Evolutionary conservation across 768 basidiomycete genomes (phyloP).

Genomic region (Fistulinella prunicolor): DNA sequence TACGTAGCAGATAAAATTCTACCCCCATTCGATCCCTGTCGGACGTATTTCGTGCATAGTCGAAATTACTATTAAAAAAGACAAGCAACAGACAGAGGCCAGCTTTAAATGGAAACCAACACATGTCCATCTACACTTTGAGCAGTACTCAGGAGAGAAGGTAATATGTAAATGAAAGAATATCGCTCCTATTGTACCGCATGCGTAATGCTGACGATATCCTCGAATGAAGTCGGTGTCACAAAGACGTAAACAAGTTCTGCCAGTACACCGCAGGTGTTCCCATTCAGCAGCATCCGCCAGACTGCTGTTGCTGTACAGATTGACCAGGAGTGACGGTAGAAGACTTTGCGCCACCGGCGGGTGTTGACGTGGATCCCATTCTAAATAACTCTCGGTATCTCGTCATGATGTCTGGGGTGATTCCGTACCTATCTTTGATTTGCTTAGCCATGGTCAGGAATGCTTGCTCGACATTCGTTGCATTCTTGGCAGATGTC

Average conservation of each 20-base stretch:
- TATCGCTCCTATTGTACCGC: conserved; percentile 32
- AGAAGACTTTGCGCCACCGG: conserved; percentile 75
- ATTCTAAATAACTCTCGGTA: conserved; percentile 47
- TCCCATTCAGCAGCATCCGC: conserved; percentile 72
- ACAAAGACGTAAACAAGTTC: conserved; percentile 15
- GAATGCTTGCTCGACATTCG: conserved; percentile 99
- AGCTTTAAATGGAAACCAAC: conserved; percentile 27
- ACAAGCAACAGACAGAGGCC: conserved; percentile 24
- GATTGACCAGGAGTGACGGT: conserved; percentile 83
- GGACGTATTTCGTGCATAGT: not conserved
- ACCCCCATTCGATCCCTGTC: not conserved
- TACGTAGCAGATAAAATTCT: too few species aligned
- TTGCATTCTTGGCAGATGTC: conserved; percentile 98
- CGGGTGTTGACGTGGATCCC: conserved; percentile 76
- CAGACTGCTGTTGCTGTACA: conserved; percentile 69
- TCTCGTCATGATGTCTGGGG: not conserved
- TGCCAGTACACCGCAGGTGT: conserved; percentile 17
- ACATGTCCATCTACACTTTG: conserved; percentile 24
- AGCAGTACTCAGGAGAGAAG: conserved; percentile 28
- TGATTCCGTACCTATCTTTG: conserved; percentile 69
- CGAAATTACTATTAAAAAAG: conserved; percentile 20
- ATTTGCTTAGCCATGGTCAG: conserved; percentile 98
- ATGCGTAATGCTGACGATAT: conserved; percentile 27
- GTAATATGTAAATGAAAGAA: conserved; percentile 34
- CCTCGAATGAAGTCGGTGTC: conserved; percentile 17